Percentiles rank a stretch among this genome's conserved stretches.
phyloP scores from a whole-genome alignment of 257 asterid genomes.

The Solanum gracilifrons region DNA sequence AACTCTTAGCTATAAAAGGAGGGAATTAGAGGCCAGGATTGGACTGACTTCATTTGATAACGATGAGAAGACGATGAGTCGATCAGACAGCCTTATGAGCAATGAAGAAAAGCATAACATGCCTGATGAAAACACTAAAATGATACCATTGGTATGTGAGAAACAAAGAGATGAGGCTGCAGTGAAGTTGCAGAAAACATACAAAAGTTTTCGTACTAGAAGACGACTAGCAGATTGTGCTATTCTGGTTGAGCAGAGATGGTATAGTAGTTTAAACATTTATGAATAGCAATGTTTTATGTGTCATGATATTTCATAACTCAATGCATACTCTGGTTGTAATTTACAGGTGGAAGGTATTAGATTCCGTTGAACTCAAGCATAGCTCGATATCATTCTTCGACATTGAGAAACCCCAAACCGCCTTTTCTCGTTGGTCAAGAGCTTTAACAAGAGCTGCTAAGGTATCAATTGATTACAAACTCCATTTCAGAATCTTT shows the following conservation, averaged over 20 bases:
- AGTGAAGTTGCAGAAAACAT: slow-evolving; percentile 66
- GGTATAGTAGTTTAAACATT: slow-evolving; percentile 20
- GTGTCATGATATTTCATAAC: background rate
- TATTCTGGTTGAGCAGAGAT: slow-evolving; percentile 77
- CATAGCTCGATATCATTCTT: slow-evolving; percentile 31
- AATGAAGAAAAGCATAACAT: background rate
- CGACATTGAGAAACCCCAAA: slow-evolving; percentile 21
- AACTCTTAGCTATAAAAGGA: slow-evolving; percentile 36
- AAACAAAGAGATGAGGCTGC: slow-evolving; percentile 46
- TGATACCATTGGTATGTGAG: background rate
- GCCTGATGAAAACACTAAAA: background rate
- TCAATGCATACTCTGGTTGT: background rate
- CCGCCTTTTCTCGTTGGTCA: slow-evolving; percentile 30
- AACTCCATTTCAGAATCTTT: background rate
- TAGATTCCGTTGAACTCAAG: slow-evolving; percentile 76
- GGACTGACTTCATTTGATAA: slow-evolving; percentile 11
- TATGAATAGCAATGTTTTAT: background rate
- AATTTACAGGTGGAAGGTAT: slow-evolving; percentile 70
- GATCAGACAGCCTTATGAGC: slow-evolving; percentile 1
- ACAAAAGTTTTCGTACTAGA: slow-evolving; percentile 73
- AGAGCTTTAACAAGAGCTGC: slow-evolving; percentile 29
- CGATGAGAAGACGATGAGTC: slow-evolving; percentile 5
- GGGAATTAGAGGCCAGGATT: slow-evolving; percentile 37
- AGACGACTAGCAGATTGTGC: slow-evolving; percentile 87
- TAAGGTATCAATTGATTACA: slow-evolving; percentile 5